Conservation (phyloP, 2,329 filamentous ascomycete species). For the Stachybotrys chlorohalonatus region DNA sequence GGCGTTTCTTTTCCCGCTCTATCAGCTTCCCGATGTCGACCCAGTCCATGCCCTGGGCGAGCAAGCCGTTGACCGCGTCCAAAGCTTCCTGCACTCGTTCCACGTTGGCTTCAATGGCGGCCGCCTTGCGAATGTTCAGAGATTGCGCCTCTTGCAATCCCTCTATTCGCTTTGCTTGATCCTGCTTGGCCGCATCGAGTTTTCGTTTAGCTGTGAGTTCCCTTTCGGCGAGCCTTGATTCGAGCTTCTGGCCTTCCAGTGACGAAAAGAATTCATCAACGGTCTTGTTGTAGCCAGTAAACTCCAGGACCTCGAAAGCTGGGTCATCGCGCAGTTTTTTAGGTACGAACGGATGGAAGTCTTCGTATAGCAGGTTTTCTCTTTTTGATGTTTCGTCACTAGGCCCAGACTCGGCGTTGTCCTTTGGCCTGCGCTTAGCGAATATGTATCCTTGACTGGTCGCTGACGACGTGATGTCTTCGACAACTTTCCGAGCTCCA, state of each 20-base stretch:
- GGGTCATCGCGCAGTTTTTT: conserved; percentile 65
- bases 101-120: conserved; percentile 81
- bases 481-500: conserved; percentile 60
- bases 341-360: conserved; percentile 90
- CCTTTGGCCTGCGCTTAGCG: conserved; percentile 48
- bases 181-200: conserved; percentile 71
- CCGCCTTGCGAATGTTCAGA: conserved; percentile 78
- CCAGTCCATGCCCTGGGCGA: conserved; percentile 96
- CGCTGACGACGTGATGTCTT: conserved; percentile 57
- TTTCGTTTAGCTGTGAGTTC: conserved; percentile 77
- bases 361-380: conserved; percentile 66
- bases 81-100: conserved; percentile 89
- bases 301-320: conserved; percentile 60
- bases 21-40: conserved; percentile 81
- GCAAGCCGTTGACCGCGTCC: conserved; percentile 84
- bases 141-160: conserved; percentile 74
- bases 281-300: conserved; percentile 81
- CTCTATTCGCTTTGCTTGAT: conserved; percentile 78
- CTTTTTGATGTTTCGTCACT: conserved; percentile 22
- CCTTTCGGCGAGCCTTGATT: conserved; percentile 72
- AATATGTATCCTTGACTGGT: conserved; percentile 79
- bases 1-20: conserved; percentile 71
- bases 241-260: conserved; percentile 84
- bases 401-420: conserved; percentile 12
- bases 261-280: conserved; percentile 98